These are phyloP conservation scores for Starmera pachycereana DNA, from an alignment of 805 yeast genomes.

Conservation along the genomic window DNA sequence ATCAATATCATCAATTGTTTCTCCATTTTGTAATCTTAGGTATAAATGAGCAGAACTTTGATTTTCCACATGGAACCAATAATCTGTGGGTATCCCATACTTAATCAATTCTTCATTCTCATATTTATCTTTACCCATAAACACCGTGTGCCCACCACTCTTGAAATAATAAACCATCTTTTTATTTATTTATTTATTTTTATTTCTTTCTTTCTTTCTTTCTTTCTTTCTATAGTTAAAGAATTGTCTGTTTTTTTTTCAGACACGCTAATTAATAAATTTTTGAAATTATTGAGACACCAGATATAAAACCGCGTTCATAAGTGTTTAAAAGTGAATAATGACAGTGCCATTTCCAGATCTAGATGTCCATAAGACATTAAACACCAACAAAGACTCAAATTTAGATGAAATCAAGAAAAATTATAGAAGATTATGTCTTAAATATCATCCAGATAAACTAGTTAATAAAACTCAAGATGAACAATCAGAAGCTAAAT, in stretches of 20 bases:
- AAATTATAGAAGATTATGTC: constrained; percentile 54
- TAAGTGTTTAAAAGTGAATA: background rate
- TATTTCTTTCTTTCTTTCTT: too few relatives aligned
- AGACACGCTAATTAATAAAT: too few relatives aligned
- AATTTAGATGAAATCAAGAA: constrained; percentile 50
- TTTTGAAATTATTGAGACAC: background rate
- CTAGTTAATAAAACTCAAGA: constrained; percentile 25
- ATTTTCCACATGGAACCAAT: constrained; percentile 79
- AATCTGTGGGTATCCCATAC: constrained; percentile 52
- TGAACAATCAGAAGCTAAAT: constrained; percentile 24
- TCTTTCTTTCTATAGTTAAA: too few relatives aligned
- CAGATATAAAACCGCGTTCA: background rate
- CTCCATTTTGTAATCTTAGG: constrained; percentile 40
- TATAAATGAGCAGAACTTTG: constrained; percentile 73
- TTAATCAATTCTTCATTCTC: constrained; percentile 58
- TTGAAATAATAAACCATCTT: constrained; percentile 37
- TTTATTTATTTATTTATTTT: too few relatives aligned
- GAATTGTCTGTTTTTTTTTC: too few relatives aligned
- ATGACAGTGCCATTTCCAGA: constrained; percentile 35
- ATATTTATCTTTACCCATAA: constrained; percentile 66
- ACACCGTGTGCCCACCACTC: constrained; percentile 30
- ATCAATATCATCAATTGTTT: constrained; percentile 39
- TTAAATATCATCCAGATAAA: constrained; percentile 67
- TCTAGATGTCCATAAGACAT: constrained; percentile 50
- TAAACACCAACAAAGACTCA: constrained; percentile 31